Base-by-base conservation (phyloP, 179 eudicot genomes). In the Corrigiola litoralis region DNA sequence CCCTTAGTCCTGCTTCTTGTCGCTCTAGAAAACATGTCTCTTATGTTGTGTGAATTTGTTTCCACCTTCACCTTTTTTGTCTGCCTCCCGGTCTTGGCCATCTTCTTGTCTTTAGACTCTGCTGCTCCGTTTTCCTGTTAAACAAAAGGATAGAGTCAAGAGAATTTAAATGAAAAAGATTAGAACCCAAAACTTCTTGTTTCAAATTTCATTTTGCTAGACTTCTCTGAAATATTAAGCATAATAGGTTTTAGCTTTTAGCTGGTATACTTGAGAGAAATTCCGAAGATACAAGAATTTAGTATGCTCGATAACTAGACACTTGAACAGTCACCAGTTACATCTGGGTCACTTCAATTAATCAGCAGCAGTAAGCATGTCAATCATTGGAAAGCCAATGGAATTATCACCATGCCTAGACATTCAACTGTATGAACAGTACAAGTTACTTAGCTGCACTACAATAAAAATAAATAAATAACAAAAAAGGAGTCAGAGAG, bases 11-110 rank as follows among this genome's bases (percentile, higher is more conserved):
- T 72, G 72, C 80, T 80, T 75, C 88, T 86, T 14, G 94, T 79
- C 52, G 89, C 99, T 79, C 88, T 79, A 17, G 70, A 9, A 65
- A 94, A 94, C 99, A 94, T 94, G 68, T 86, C 95, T 76, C 71
- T 87, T 60, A 94, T 94, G 71, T 78, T 94, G n/a, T 58, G 80
- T 38, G 97, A 87, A 72, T 84, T 73, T 17, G 77, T 85, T 82
- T 90, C 99, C 23, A 77, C 71, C 77, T 84, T 94, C 71, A 78
- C 69, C 84, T 86, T 90, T 68, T 94, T 94, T 31, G 71, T 69
- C 64, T 79, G 96, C 77, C 77, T 84, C 7, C 72, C 77, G 13
- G 56, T 70, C 82, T 76, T 76, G 40, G 72, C 67, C 53, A 69
- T 58, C 73, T 73, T 90, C 82, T 86, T 87, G 28, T 87, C 85